These are phyloP conservation scores for Penicillium sp. DNA, from an alignment of 2,329 filamentous ascomycete genomes.

Conservation along the genomic window DNA sequence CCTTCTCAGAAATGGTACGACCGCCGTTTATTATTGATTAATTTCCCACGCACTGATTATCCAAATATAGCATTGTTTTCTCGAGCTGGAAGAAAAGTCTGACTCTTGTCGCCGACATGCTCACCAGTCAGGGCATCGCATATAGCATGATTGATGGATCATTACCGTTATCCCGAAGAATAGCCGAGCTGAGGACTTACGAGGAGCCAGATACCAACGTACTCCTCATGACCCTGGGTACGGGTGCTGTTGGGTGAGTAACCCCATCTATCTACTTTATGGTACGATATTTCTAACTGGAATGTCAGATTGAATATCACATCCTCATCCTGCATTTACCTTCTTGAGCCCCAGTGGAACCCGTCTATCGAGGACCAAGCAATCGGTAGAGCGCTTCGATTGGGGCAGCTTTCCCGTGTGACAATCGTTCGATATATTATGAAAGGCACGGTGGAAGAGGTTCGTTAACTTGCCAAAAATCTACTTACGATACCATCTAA, in stretches of 20 bases:
- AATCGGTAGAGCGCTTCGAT: conserved; percentile 3
- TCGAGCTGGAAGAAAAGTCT: conserved; percentile 50
- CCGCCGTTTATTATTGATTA: background rate
- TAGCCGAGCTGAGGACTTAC: background rate
- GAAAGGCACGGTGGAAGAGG: background rate
- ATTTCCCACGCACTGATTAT: background rate
- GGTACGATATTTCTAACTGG: background rate
- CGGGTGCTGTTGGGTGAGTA: background rate
- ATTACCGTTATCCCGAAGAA: background rate
- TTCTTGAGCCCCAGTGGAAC: conserved; percentile 10
- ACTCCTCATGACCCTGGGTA: background rate
- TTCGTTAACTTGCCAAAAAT: background rate
- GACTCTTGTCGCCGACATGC: conserved; percentile 31
- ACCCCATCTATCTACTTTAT: background rate
- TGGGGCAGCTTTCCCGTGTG: conserved; percentile 2
- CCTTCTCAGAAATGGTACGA: background rate
- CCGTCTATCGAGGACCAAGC: conserved; percentile 6
- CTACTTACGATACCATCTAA: background rate
- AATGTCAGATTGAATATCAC: background rate
- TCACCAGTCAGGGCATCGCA: background rate
- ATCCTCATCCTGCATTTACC: conserved; percentile 4
- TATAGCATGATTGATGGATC: conserved; percentile 5
- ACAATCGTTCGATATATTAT: background rate
- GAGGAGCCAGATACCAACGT: background rate
- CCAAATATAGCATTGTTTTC: conserved; percentile 44